Conservation (phyloP, 495 filamentous ascomycete genomes). For the Hypoxylon lenormandii region DNA sequence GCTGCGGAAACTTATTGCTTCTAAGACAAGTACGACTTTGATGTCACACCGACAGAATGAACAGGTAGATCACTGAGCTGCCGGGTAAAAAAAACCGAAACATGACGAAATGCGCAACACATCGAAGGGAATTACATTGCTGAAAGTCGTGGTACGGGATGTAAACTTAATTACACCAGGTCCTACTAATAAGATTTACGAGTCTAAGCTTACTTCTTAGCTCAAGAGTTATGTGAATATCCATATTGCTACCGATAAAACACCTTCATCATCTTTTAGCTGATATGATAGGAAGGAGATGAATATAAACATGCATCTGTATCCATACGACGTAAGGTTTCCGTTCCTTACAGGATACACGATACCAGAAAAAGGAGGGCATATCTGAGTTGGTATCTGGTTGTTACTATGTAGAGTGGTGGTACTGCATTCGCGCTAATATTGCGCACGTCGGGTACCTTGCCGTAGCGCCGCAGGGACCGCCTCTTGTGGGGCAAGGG, state of each 20-base stretch:
- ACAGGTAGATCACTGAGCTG: not conserved
- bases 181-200: too few species aligned
- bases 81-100: not conserved
- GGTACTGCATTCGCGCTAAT: slow-evolving; percentile 46
- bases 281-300: too few species aligned
- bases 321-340: slow-evolving; percentile 15
- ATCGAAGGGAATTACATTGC: too few species aligned
- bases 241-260: too few species aligned
- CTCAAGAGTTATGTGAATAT: too few species aligned
- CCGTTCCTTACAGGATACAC: not conserved
- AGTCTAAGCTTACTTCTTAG: too few species aligned
- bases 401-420: slow-evolving; percentile 23
- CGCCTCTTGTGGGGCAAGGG: slow-evolving; percentile 29
- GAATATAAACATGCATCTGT: too few species aligned
- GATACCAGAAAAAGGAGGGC: not conserved
- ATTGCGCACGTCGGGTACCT: slow-evolving; percentile 48
- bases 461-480: slow-evolving; percentile 45
- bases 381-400: not conserved
- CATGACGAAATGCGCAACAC: not conserved
- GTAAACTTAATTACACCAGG: too few species aligned
- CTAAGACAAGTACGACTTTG: not conserved
- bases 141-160: too few species aligned
- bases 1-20: not conserved
- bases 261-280: too few species aligned
- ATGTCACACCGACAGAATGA: slow-evolving; percentile 2